Conservation (phyloP, 805 yeast genomes). For the Saccharomyces kudriavzevii region DNA sequence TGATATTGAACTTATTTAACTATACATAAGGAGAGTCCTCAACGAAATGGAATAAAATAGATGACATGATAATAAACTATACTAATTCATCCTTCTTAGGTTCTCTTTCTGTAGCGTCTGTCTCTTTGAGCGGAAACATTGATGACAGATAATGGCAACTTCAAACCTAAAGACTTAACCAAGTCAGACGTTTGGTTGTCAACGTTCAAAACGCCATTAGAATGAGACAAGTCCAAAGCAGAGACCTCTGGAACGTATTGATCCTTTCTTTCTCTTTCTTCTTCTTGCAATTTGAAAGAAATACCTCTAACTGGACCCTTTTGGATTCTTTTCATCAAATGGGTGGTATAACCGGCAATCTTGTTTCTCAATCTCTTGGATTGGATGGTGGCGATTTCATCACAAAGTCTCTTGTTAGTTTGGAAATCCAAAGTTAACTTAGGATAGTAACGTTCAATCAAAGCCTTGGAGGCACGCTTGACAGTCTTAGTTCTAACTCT, state of each 20-base stretch:
- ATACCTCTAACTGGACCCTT: slow-evolving; percentile 99
- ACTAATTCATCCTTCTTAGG: slow-evolving; percentile 34
- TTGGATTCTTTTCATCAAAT: slow-evolving; percentile 99
- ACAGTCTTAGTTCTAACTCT: slow-evolving; percentile 99
- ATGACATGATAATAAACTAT: slow-evolving; percentile 1
- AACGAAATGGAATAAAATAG: not conserved
- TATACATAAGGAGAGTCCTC: slow-evolving; percentile 1
- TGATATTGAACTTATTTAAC: not conserved
- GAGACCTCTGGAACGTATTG: slow-evolving; percentile 99
- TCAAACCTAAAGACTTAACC: slow-evolving; percentile 89
- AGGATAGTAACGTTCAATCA: slow-evolving; percentile 99
- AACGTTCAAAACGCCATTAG: slow-evolving; percentile 92
- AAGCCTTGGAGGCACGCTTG: slow-evolving; percentile 99
- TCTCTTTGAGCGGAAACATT: slow-evolving; percentile 84
- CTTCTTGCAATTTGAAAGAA: slow-evolving; percentile 99
- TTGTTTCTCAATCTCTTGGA: slow-evolving; percentile 99
- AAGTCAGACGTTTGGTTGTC: slow-evolving; percentile 94
- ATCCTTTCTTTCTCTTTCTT: slow-evolving; percentile 99
- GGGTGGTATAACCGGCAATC: slow-evolving; percentile 99
- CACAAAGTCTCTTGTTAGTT: slow-evolving; percentile 99
- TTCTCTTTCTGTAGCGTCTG: slow-evolving; percentile 90
- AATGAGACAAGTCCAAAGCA: slow-evolving; percentile 95
- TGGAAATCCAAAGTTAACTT: slow-evolving; percentile 98
- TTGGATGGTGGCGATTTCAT: slow-evolving; percentile 97
- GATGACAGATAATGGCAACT: slow-evolving; percentile 77